A percentile compares a stretch with the other conserved stretches of the same genome.
Conservation (phyloP, 495 filamentous ascomycete genomes). For the Cairneyella variabilis region DNA sequence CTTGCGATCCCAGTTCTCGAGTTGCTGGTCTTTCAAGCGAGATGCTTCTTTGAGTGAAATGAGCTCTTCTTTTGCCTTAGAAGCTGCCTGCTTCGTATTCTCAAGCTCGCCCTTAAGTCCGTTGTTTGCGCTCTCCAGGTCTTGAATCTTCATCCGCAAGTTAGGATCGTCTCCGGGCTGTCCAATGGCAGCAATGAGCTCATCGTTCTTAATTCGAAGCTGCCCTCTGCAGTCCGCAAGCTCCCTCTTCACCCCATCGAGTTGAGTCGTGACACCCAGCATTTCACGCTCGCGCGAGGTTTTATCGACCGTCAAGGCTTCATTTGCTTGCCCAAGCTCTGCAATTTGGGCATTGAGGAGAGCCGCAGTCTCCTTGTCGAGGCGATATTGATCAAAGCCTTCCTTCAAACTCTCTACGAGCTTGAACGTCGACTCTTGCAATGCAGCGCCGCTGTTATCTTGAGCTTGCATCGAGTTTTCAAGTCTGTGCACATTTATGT, state of each 20-base stretch:
- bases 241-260: constrained; percentile 25
- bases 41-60: constrained; percentile 16
- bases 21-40: constrained; percentile 18
- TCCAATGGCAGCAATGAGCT: constrained; percentile 13
- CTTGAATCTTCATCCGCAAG: constrained; percentile 10
- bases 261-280: constrained; percentile 15
- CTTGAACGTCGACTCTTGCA: constrained; percentile 1
- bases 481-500: neutral
- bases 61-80: constrained; percentile 22
- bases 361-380: constrained; percentile 11
- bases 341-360: constrained; percentile 14
- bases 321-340: constrained; percentile 16
- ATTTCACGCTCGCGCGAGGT: constrained; percentile 6
- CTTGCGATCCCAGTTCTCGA: constrained; percentile 23
- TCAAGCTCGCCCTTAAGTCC: constrained; percentile 16
- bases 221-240: constrained; percentile 17
- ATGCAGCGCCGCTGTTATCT: neutral
- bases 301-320: constrained; percentile 1
- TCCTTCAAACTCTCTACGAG: constrained; percentile 16
- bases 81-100: constrained; percentile 17
- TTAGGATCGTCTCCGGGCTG: constrained; percentile 9
- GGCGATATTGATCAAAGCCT: constrained; percentile 9
- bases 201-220: constrained; percentile 14
- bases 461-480: neutral
- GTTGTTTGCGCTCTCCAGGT: constrained; percentile 14